phyloP scores from a whole-genome alignment of 768 basidiomycete genomes.

The Suillus occidentalis region DNA sequence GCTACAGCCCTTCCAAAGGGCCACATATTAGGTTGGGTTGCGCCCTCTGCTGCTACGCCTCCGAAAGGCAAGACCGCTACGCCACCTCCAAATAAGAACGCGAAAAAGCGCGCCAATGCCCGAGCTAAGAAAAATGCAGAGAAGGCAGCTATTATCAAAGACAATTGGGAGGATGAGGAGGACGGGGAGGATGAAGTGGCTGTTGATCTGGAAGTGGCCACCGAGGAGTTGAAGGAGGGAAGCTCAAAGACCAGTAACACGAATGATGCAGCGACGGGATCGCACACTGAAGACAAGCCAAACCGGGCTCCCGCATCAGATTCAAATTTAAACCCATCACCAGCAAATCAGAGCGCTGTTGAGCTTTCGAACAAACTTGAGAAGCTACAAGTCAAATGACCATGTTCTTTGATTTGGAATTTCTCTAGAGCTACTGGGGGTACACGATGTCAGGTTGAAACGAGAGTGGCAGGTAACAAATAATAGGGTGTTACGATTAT shows the following conservation, averaged over 20 bases:
- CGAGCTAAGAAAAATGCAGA: slow-evolving; percentile 65
- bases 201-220: slow-evolving; percentile 16
- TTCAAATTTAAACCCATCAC: slow-evolving; percentile 4
- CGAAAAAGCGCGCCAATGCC: slow-evolving; percentile 78
- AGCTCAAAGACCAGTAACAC: slow-evolving; percentile 20
- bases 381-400: slow-evolving; percentile 56
- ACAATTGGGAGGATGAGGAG: slow-evolving; percentile 79
- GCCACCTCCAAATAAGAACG: slow-evolving; percentile 69
- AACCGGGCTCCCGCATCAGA: slow-evolving; percentile 22
- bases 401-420: background rate
- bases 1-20: slow-evolving; percentile 64
- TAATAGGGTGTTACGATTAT: slow-evolving; percentile 9
- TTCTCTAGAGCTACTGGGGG: slow-evolving; percentile 5
- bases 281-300: slow-evolving; percentile 27
- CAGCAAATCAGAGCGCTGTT: slow-evolving; percentile 13
- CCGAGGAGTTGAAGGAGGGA: slow-evolving; percentile 26
- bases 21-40: slow-evolving; percentile 80
- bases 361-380: slow-evolving; percentile 52
- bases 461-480: background rate
- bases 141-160: slow-evolving; percentile 58
- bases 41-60: slow-evolving; percentile 50
- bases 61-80: slow-evolving; percentile 28
- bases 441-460: background rate
- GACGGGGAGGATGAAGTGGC: slow-evolving; percentile 38
- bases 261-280: slow-evolving; percentile 17